Evolutionary conservation across 192 early-diverging fungal species (phyloP).

Genomic region (Podila horticola): DNA sequence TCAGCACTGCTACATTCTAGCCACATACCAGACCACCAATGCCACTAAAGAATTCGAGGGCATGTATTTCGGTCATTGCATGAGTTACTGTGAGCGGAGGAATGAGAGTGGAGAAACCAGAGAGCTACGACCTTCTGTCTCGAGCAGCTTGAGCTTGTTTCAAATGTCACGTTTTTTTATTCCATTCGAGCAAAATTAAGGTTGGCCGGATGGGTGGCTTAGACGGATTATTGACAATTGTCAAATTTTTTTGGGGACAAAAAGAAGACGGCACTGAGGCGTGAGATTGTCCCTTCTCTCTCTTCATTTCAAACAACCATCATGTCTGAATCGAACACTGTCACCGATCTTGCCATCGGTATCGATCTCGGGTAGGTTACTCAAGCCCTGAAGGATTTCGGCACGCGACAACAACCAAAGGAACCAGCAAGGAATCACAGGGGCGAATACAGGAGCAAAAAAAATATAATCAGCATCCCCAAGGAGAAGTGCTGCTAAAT

Average conservation of each 20-base stretch:
- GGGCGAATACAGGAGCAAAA: too few species aligned
- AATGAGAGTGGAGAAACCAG: neutral
- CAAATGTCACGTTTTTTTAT: neutral
- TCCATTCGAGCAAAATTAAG: neutral
- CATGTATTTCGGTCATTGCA: constrained; percentile 48
- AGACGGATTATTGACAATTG: neutral
- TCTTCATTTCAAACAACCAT: constrained; percentile 46
- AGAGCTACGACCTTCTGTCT: neutral
- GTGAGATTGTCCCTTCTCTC: constrained; percentile 49
- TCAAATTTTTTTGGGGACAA: constrained; percentile 12
- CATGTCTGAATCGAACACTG: constrained; percentile 49
- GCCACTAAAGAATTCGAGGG: constrained; percentile 77
- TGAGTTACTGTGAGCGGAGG: neutral
- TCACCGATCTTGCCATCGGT: constrained; percentile 52
- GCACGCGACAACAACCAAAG: too few species aligned
- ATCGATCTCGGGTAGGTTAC: constrained; percentile 50
- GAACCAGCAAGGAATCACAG: too few species aligned
- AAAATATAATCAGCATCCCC: too few species aligned
- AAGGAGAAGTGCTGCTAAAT: too few species aligned
- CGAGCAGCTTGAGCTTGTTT: neutral
- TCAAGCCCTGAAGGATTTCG: too few species aligned
- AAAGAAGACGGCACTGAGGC: constrained; percentile 4
- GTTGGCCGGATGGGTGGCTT: neutral
- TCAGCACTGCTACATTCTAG: neutral
- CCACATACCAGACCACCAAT: constrained; percentile 69